Base-by-base conservation (phyloP, 1,284 basidiomycete genomes). In the Chondrostereum purpureum region DNA sequence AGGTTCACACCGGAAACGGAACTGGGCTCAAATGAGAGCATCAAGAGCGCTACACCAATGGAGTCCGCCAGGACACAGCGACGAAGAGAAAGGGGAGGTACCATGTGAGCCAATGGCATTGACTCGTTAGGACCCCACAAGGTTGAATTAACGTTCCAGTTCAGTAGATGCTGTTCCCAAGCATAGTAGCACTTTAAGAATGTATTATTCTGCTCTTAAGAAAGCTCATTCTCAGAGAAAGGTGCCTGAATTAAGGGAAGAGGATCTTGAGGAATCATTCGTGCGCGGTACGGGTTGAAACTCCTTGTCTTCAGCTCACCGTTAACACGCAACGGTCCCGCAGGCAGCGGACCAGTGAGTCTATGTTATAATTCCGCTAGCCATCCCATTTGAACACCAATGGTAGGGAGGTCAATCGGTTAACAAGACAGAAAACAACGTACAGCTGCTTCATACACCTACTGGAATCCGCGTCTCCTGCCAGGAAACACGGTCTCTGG, bases 401-500 rank as follows among this genome's bases (percentile, higher is more conserved):
- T 23, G 13, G 49, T 53, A 74, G 57, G 87, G 87, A 20, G 88
- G 87, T 24, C 87, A 90, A 67, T 88, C 87, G 19, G 79, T 90
- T 57, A 90, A 90, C 68, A 90, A 90, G 68, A 88, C 87, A 48
- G 73, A 83, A 64, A 88, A 88, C 58, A 85, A 87, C 57, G 86
- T 90, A 21, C 87, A 89, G 58, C 66, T 90, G 19, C 61, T 87
- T 39, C 87, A 90, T 60, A 85, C 77, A 55, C 87, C 88, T 10
- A 85, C 82, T 27, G 83, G 87, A 5, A 69, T 88, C 41, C 80
- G 87, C 37, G 83, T 90, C 11, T 64, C 73, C 1, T 90, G 87
- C 58, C 87, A 90, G 60, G 79, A 86, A 58, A 88, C 87, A 3
- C 81, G 87, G 35, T 89, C 87, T 2, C 64, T 89, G 37, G 65